Evolutionary conservation across 352 stramenopile species (phyloP).

Genomic region (Thraustochytrium striatum): DNA sequence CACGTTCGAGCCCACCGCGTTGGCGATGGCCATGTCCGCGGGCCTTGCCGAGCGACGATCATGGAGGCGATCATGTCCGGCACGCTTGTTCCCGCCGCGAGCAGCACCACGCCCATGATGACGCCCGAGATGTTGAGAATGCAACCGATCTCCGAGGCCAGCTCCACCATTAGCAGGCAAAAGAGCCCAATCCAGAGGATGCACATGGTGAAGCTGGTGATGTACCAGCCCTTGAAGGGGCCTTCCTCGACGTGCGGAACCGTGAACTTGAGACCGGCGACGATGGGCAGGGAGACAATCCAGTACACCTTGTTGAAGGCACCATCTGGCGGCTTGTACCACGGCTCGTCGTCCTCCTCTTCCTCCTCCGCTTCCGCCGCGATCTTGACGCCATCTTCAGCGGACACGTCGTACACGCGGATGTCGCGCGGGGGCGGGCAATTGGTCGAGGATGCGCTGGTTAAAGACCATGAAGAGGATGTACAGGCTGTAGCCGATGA

Average conservation of each 20-base stretch:
- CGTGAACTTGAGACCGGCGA: neutral
- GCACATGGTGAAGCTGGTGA: constrained; percentile 56
- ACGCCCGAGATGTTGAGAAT: constrained; percentile 51
- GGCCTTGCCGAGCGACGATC: constrained; percentile 58
- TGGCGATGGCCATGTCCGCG: constrained; percentile 69
- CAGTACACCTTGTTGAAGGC: constrained; percentile 30
- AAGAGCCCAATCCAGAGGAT: constrained; percentile 58
- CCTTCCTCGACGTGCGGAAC: constrained; percentile 45
- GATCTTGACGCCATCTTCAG: neutral
- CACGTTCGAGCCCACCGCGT: constrained; percentile 70
- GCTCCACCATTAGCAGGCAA: constrained; percentile 55
- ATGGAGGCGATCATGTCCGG: constrained; percentile 59
- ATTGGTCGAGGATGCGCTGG: neutral
- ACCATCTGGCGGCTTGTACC: constrained; percentile 4
- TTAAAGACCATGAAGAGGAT: constrained; percentile 49
- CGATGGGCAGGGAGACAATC: constrained; percentile 23
- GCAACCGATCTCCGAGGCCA: constrained; percentile 50
- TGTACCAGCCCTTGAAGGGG: constrained; percentile 14
- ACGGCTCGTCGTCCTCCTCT: constrained; percentile 37
- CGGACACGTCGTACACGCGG: constrained; percentile 31
- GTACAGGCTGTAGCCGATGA: constrained; percentile 26
- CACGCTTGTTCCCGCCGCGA: constrained; percentile 58
- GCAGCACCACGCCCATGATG: constrained; percentile 57
- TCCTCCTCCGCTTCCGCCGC: constrained; percentile 21
- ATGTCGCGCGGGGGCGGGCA: neutral